Evolutionary conservation across 208 protist species (phyloP), one percentile per base, ranked within the genome.

Genomic region (Trypanosoma avium): DNA sequence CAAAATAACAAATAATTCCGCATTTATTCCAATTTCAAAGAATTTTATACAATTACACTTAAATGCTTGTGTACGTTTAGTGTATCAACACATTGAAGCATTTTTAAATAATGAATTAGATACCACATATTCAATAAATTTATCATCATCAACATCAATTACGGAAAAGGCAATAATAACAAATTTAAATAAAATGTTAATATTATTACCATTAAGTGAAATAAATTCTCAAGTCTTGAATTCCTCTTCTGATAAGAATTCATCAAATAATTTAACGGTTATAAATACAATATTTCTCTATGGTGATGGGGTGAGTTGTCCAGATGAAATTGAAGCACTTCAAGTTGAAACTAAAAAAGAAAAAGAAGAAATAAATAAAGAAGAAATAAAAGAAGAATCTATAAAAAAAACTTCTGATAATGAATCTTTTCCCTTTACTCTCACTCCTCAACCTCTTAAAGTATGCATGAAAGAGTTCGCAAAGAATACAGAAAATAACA

Each of bases 21-120:
- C 48, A 27, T 71, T 71, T 42, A 19, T 71, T 58, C 21, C 21
- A 24, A 27, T 71, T 8, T 32, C 43, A 12, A 9, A 56, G 29
- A 24, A 35, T 26, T 71, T 71, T 50, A 26, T 71, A 22, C 5
- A 57, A 22, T 9, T 58, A 17, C 57, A 71, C 40, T 2, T 35
- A 22, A 24, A 59, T 9, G 4, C n/a, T 15, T 19, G 0, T 19
- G 56, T 71, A 7, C 48, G 48, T 52, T 46, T n/a, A n/a, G n/a
- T n/a, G n/a, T n/a, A n/a, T n/a, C n/a, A n/a, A n/a, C n/a, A n/a
- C n/a, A n/a, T n/a, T n/a, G n/a, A n/a, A n/a, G n/a, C n/a, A n/a
- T n/a, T n/a, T n/a, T n/a, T n/a, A n/a, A n/a, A n/a, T n/a, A n/a
- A n/a, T n/a, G n/a, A n/a, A n/a, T n/a, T n/a, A n/a, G n/a, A n/a